These are phyloP conservation scores for Epichloe baconii DNA, from an alignment of 2,329 filamentous ascomycete genomes.

Conservation along the genomic window DNA sequence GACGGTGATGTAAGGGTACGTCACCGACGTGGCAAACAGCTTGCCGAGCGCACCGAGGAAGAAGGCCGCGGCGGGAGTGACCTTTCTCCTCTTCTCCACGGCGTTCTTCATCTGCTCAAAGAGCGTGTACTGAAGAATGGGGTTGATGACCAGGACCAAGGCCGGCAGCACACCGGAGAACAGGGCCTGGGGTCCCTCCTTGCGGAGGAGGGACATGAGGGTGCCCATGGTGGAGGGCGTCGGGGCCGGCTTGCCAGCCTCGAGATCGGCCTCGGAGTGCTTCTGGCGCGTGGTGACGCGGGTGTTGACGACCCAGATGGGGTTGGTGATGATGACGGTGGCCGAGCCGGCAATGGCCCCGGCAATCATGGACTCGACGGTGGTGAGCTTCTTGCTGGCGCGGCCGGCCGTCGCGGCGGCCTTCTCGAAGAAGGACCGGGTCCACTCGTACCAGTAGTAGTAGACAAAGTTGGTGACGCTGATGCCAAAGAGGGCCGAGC, in stretches of 20 bases:
- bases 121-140: slow-evolving; percentile 95
- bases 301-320: slow-evolving; percentile 98
- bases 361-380: slow-evolving; percentile 86
- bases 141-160: slow-evolving; percentile 90
- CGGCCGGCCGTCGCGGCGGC: slow-evolving; percentile 63
- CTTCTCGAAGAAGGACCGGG: slow-evolving; percentile 70
- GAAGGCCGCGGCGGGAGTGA: slow-evolving; percentile 81
- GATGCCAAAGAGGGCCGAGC: slow-evolving; percentile 93
- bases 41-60: slow-evolving; percentile 87
- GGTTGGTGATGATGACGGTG: slow-evolving; percentile 92
- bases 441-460: slow-evolving; percentile 99
- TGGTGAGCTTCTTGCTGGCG: slow-evolving; percentile 70
- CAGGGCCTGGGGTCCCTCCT: slow-evolving; percentile 74
- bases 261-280: slow-evolving; percentile 29
- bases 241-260: slow-evolving; percentile 23
- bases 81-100: slow-evolving; percentile 57
- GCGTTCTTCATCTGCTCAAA: slow-evolving; percentile 96
- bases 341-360: slow-evolving; percentile 88
- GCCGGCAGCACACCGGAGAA: slow-evolving; percentile 91
- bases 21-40: slow-evolving; percentile 83
- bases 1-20: slow-evolving; percentile 97
- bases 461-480: slow-evolving; percentile 99
- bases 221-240: slow-evolving; percentile 67
- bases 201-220: slow-evolving; percentile 62
- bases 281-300: slow-evolving; percentile 86